A percentile compares a stretch with the other conserved stretches of the same genome.
Conservation (phyloP, 352 stramenopile genomes). For the Globisporangium cylindrosporum region DNA sequence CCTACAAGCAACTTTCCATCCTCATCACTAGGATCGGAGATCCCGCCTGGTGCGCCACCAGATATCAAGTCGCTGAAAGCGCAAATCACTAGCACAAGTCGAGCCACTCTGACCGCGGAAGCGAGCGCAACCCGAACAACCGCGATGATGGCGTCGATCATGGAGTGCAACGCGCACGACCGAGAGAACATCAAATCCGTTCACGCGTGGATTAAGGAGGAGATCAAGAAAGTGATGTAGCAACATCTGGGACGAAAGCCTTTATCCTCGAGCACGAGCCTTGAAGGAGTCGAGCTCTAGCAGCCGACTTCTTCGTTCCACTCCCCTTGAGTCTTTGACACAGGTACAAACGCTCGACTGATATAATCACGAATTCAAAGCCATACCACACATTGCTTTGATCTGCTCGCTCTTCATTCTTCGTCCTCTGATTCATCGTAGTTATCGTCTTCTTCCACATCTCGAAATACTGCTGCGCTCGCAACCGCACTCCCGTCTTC, state of each 20-base stretch:
- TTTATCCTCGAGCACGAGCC: background rate
- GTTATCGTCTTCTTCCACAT: conserved; percentile 33
- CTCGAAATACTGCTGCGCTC: background rate
- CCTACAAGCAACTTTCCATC: background rate
- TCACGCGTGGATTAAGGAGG: conserved; percentile 40
- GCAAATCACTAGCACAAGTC: background rate
- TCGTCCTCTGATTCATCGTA: conserved; percentile 20
- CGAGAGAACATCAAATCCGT: conserved; percentile 38
- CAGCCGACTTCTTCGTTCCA: too few relatives aligned
- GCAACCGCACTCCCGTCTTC: too few relatives aligned
- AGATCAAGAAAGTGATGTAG: conserved; percentile 34
- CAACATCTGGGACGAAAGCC: background rate
- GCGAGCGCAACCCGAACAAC: conserved; percentile 22
- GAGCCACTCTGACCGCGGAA: conserved; percentile 4
- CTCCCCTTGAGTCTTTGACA: too few relatives aligned
- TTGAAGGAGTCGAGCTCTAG: background rate
- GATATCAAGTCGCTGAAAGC: background rate
- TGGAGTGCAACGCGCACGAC: conserved; percentile 49
- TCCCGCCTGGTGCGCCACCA: background rate
- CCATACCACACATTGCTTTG: background rate
- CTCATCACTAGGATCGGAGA: background rate
- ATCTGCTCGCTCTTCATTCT: background rate
- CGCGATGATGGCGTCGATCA: conserved; percentile 38
- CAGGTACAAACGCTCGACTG: too few relatives aligned
- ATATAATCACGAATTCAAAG: too few relatives aligned